phyloP scores from a whole-genome alignment of 1,284 basidiomycete genomes.

The Microbotryum silenes-acaulis region DNA sequence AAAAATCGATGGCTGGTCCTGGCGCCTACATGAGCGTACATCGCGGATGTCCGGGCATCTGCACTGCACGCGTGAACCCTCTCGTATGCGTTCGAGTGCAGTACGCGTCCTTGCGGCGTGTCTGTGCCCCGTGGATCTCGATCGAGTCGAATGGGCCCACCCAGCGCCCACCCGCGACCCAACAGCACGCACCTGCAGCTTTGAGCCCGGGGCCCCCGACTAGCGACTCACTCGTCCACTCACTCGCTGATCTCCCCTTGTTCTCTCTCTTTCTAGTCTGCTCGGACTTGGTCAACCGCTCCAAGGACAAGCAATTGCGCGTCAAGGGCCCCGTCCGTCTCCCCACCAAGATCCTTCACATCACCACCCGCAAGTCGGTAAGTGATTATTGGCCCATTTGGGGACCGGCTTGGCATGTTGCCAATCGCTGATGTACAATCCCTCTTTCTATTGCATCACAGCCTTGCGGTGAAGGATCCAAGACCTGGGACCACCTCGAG shows the following conservation, averaged over 20 bases:
- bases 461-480: constrained; percentile 99
- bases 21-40: no score
- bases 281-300: constrained; percentile 90
- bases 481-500: constrained; percentile 99
- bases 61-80: no score
- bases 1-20: no score
- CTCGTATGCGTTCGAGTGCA: no score
- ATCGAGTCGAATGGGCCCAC: no score
- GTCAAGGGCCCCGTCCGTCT: constrained; percentile 99
- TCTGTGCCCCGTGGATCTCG: no score
- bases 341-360: constrained; percentile 94
- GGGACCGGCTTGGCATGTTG: no score
- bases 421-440: background rate
- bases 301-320: constrained; percentile 99
- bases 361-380: constrained; percentile 97
- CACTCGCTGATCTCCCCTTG: background rate
- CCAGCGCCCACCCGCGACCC: no score
- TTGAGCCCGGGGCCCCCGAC: no score
- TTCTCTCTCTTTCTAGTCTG: constrained; percentile 57
- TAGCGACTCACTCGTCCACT: background rate
- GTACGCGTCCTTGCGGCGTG: no score
- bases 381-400: background rate
- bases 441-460: constrained; percentile 38
- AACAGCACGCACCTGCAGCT: no score
- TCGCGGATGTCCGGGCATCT: no score